Evolutionary conservation across 2,329 filamentous ascomycete species (phyloP).

Genomic region (Beauveria brongniartii): DNA sequence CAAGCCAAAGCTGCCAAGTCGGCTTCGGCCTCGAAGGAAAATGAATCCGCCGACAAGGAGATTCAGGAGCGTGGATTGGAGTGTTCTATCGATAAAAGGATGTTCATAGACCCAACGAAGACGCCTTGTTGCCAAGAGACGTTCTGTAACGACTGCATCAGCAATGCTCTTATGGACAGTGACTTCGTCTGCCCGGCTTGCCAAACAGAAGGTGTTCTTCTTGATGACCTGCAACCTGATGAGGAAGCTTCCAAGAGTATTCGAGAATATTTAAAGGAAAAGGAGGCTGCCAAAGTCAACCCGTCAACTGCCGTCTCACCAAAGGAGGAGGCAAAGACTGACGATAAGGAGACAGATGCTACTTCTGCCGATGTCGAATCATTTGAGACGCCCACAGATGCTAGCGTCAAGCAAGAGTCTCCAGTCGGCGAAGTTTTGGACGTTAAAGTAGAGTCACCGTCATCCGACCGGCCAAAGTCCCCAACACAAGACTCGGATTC

Average conservation of each 20-base stretch:
- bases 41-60: conserved; percentile 72
- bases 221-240: conserved; percentile 83
- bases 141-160: conserved; percentile 99
- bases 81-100: conserved; percentile 93
- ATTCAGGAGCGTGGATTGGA: conserved; percentile 81
- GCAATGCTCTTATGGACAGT: conserved; percentile 95
- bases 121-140: conserved; percentile 97
- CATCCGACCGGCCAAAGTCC: conserved; percentile 22
- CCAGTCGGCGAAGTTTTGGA: not conserved
- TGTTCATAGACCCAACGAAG: conserved; percentile 98
- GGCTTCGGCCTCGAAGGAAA: conserved; percentile 73
- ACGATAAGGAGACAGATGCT: conserved; percentile 31
- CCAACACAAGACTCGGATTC: conserved; percentile 24
- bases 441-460: conserved; percentile 11
- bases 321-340: conserved; percentile 25
- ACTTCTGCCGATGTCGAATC: conserved; percentile 17
- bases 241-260: conserved; percentile 72
- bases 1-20: conserved; percentile 81
- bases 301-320: conserved; percentile 25
- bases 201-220: conserved; percentile 80
- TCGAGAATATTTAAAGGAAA: conserved; percentile 60
- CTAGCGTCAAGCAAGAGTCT: not conserved
- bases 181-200: conserved; percentile 94
- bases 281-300: conserved; percentile 40
- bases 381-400: not conserved